Evolutionary conservation across 306 rosid species (phyloP).

Genomic region (Dalbergia oliveri): DNA sequence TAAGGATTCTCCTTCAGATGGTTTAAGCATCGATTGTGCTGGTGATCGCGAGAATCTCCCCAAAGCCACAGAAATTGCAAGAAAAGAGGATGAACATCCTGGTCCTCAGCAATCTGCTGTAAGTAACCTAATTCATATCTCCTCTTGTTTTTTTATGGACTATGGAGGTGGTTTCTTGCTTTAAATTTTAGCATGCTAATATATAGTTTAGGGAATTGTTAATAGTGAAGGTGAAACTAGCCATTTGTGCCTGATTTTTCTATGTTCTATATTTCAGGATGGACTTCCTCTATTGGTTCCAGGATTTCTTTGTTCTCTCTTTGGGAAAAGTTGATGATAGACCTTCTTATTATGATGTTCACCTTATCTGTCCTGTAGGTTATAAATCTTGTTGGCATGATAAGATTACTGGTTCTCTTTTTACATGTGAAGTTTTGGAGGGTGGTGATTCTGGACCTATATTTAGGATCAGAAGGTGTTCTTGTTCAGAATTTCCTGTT

Average conservation of each 20-base stretch:
- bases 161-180: conserved; percentile 24
- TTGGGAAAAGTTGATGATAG: conserved; percentile 85
- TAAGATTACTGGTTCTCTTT: conserved; percentile 85
- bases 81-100: conserved; percentile 52
- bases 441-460: conserved; percentile 95
- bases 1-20: conserved; percentile 64
- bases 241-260: conserved; percentile 51
- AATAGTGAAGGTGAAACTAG: conserved; percentile 35
- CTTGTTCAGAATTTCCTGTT: conserved; percentile 71
- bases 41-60: conserved; percentile 54
- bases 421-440: conserved; percentile 78
- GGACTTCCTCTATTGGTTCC: conserved; percentile 92
- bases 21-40: conserved; percentile 52
- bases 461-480: conserved; percentile 78
- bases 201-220: conserved; percentile 19
- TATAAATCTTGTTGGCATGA: conserved; percentile 96
- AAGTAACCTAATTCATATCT: conserved; percentile 52
- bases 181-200: neutral
- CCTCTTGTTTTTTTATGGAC: conserved; percentile 37
- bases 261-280: conserved; percentile 67
- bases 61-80: conserved; percentile 55
- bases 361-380: conserved; percentile 78
- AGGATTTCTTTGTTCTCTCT: conserved; percentile 88
- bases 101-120: conserved; percentile 60
- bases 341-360: conserved; percentile 75